These are phyloP conservation scores for Trichophyton simii DNA, from an alignment of 2,329 filamentous ascomycete species.

Conservation along the genomic window DNA sequence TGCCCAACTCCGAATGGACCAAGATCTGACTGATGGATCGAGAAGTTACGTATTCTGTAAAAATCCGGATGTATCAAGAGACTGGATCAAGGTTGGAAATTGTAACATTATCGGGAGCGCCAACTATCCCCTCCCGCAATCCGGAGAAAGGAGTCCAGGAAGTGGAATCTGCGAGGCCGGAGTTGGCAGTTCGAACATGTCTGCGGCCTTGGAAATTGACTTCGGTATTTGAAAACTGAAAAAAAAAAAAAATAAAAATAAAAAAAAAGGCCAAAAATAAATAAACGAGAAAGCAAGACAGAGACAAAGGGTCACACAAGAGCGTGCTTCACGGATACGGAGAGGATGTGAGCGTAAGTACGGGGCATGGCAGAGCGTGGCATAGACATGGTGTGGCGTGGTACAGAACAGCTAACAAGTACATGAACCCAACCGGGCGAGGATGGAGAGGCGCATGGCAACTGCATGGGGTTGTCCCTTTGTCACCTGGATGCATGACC, in stretches of 20 bases:
- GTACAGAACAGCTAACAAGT: background rate
- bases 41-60: background rate
- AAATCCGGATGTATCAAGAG: background rate
- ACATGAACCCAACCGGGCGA: background rate
- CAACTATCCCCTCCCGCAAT: background rate
- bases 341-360: background rate
- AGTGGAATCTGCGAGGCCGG: background rate
- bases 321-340: background rate
- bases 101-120: background rate
- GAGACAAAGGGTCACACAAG: background rate
- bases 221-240: background rate
- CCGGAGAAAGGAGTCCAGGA: background rate
- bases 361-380: background rate
- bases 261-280: background rate
- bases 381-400: background rate
- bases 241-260: background rate
- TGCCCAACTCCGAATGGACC: background rate
- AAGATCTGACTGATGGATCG: background rate
- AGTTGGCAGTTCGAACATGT: background rate
- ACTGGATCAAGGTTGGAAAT: background rate
- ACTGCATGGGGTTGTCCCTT: background rate
- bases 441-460: background rate
- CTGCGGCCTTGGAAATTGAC: background rate
- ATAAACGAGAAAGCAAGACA: too few relatives aligned
- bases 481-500: background rate